Conservation (phyloP, 495 filamentous ascomycete genomes). For the Tuber brumale region DNA sequence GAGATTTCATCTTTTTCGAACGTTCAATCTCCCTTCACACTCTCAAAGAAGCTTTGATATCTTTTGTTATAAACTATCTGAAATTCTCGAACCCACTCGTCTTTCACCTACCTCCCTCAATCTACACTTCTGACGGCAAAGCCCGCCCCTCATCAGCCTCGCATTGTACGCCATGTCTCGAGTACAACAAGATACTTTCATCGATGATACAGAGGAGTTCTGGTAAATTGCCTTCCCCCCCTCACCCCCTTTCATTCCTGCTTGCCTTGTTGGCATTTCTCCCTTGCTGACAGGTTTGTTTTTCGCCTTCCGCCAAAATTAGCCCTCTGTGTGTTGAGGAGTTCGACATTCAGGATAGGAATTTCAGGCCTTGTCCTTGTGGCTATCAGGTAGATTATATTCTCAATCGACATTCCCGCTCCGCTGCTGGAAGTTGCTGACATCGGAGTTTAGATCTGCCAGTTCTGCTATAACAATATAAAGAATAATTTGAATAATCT, state of each 20-base stretch:
- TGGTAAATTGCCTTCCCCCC: conserved; percentile 54
- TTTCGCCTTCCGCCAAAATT: neutral
- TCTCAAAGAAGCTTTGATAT: neutral
- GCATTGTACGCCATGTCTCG: conserved; percentile 32
- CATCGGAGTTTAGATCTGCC: conserved; percentile 66
- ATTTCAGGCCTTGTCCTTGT: conserved; percentile 95
- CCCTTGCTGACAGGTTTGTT: neutral
- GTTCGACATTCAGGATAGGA: conserved; percentile 92
- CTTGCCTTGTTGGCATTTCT: conserved; percentile 32
- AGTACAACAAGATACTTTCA: conserved; percentile 80
- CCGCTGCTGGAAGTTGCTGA: conserved; percentile 10
- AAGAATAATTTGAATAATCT: conserved; percentile 90
- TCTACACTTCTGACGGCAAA: neutral
- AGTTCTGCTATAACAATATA: conserved; percentile 99
- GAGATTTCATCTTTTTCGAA: neutral
- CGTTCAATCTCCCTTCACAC: neutral
- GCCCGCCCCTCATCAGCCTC: neutral
- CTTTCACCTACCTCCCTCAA: neutral
- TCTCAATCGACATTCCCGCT: neutral
- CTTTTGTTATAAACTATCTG: neutral
- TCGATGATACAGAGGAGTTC: conserved; percentile 92
- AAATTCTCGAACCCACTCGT: neutral
- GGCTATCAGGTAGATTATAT: conserved; percentile 76
- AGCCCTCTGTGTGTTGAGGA: conserved; percentile 98
- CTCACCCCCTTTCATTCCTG: conserved; percentile 10